Evolutionary conservation across 1,284 basidiomycete genomes (phyloP), one percentile per base, ranked within the genome.

Genomic region (Cutaneotrichosporon sp.): DNA sequence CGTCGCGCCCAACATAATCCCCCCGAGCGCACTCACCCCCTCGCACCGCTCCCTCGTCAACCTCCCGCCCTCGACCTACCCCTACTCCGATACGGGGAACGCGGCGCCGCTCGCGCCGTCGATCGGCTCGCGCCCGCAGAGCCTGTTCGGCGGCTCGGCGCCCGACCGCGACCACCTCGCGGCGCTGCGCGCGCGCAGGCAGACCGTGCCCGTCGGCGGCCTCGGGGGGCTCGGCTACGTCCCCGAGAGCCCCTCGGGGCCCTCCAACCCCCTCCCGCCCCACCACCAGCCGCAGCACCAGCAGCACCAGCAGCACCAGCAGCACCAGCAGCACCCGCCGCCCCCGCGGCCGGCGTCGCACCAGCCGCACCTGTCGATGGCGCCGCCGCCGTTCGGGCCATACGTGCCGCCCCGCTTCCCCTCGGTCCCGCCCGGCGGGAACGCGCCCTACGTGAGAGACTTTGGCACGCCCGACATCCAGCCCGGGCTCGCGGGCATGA

Each of bases 11-110:
- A 68, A 70, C 34, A 69, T 76, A 38, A 68, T 78, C 16, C 74
- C 72, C 13, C 76, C 76, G 0, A 74, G 74, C 9, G 69, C 72
- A 0, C 64, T 77, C 18, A 72, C 60, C 25, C 67, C 72, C 7
- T 71, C 69, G 4, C 74, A 78, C 54, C 71, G 72, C 10, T 74
- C 74, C 0, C 64, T 77, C 13, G 69, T 75, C n/a, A 71, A 63
- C 38, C 67, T 75, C 4, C 33, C 67, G 5, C 66, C 66, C n/a
- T 9, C 47, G 47, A 33, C 46, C 14, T 58, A 58, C 18, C 47
- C 34, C 2, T 58, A 43, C 49, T 51, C 58, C 13, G 42, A 59
- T 11, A 43, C 38, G 7, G 51, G 43, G 22, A 22, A 24, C 29
- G n/a, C 29, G 14, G 51, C 34, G 4, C 56, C 47, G 45, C 33